Base-by-base conservation (phyloP, 2,329 filamentous ascomycete genomes). In the Parafenestella ontariensis region DNA sequence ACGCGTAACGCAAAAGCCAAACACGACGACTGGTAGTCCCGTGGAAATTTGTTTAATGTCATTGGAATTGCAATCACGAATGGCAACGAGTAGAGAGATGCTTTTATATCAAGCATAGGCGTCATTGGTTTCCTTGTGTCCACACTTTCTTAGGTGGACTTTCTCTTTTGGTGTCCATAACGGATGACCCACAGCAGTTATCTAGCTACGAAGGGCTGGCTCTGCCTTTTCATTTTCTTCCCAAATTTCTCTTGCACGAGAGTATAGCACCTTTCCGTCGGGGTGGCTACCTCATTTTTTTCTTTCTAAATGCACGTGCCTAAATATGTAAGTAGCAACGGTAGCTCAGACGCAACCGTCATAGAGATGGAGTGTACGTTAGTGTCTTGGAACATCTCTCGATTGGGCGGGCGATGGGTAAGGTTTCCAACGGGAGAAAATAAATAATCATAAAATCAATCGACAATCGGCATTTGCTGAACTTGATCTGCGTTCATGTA, bases 31-130 rank as follows among this genome's bases (percentile, higher is more conserved):
- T 11, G 15, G 18, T n/a, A 33, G 8, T 17, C 17, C 11, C 18
- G 17, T 34, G 28, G 29, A 9, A 7, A 24, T 15, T 7, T n/a
- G 11, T 15, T 23, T 31, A 13, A 23, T 28, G 29, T 9, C 42
- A 42, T 37, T 17, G n/a, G 33, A 26, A 48, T 47, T 52, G 39
- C 20, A 40, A 15, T 26, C 29, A 18, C 34, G 9, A 11, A 24
- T 17, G 10, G 6, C 18, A 29, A 53, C 46, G 54, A 34, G 15
- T 36, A 31, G 20, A 41, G 13, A 13, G 15, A 20, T 44, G 21
- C 21, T 28, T 46, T 43, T 21, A 17, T n/a, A 23, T 17, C 37
- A 47, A 45, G 43, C 26, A 48, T 15, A 17, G 39, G 43, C 51
- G 42, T 41, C 17, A 47, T 48, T 2, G 33, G n/a, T 46, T 5